These are phyloP conservation scores for Paramyrothecium sp. DNA, from an alignment of 2,329 filamentous ascomycete genomes.

Conservation along the genomic window DNA sequence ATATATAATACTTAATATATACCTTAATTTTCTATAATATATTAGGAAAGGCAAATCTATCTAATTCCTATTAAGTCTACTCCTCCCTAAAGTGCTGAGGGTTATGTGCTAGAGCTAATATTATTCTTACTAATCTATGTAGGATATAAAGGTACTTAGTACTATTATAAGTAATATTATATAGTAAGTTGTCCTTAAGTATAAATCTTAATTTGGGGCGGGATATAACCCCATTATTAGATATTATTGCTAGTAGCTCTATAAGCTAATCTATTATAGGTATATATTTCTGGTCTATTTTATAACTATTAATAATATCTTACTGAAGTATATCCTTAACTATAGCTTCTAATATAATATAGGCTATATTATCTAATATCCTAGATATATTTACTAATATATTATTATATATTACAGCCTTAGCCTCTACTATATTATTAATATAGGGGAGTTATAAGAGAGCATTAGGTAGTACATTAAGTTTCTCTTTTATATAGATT, in stretches of 20 bases:
- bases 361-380: too few species aligned
- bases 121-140: neutral
- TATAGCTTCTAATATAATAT: too few species aligned
- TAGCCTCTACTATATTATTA: too few species aligned
- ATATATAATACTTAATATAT: neutral
- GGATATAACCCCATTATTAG: too few species aligned
- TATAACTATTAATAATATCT: neutral
- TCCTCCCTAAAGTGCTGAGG: neutral
- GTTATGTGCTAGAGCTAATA: neutral
- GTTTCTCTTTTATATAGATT: neutral
- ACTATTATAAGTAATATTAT: neutral
- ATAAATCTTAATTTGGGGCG: neutral
- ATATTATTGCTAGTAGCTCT: too few species aligned
- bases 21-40: neutral
- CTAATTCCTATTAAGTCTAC: neutral
- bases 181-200: neutral
- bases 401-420: neutral
- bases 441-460: neutral
- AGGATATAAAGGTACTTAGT: neutral
- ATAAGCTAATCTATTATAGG: neutral
- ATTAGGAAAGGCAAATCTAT: neutral
- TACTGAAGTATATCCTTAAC: too few species aligned
- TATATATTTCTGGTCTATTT: neutral
- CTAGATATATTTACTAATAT: neutral
- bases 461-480: neutral